These are phyloP conservation scores for Synchytrium microbalum DNA, from an alignment of 371 early-diverging fungal species.

Conservation along the genomic window DNA sequence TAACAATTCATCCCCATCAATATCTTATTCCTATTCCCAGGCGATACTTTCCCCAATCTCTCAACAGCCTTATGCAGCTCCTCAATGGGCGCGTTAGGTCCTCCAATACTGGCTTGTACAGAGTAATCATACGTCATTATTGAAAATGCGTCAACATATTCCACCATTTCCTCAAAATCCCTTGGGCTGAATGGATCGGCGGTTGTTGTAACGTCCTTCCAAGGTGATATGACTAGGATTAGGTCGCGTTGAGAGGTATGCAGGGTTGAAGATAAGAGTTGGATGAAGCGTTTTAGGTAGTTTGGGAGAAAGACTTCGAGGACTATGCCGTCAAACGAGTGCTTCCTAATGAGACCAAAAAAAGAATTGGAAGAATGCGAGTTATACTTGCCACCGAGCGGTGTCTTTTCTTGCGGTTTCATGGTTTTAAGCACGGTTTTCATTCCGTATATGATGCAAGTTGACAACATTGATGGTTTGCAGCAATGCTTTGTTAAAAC, in stretches of 20 bases:
- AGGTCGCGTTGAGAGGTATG: slow-evolving; percentile 27
- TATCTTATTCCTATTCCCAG: slow-evolving; percentile 35
- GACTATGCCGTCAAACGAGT: slow-evolving; percentile 49
- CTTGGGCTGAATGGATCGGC: slow-evolving; percentile 20
- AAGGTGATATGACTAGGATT: slow-evolving; percentile 45
- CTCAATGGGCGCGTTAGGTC: slow-evolving; percentile 46
- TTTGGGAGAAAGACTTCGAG: slow-evolving; percentile 43
- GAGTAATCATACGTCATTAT: slow-evolving; percentile 57
- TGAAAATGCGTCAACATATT: slow-evolving; percentile 45
- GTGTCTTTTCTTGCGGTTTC: too few species aligned
- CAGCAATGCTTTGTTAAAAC: too few species aligned
- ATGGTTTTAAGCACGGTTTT: too few species aligned
- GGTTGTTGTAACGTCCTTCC: slow-evolving; percentile 24
- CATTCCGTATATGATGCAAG: too few species aligned
- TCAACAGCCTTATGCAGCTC: slow-evolving; percentile 51
- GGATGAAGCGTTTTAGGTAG: slow-evolving; percentile 31
- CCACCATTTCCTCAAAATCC: slow-evolving; percentile 32
- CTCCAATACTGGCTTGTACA: slow-evolving; percentile 26
- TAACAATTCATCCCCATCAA: slow-evolving; percentile 51
- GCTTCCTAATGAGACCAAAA: slow-evolving; percentile 25
- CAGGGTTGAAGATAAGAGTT: slow-evolving; percentile 21
- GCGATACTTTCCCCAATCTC: slow-evolving; percentile 25
- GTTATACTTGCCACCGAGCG: too few species aligned
- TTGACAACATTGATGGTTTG: too few species aligned
- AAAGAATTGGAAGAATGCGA: neutral